Conservation (phyloP, 148 eudicot species). For the Camellia sinensis region DNA sequence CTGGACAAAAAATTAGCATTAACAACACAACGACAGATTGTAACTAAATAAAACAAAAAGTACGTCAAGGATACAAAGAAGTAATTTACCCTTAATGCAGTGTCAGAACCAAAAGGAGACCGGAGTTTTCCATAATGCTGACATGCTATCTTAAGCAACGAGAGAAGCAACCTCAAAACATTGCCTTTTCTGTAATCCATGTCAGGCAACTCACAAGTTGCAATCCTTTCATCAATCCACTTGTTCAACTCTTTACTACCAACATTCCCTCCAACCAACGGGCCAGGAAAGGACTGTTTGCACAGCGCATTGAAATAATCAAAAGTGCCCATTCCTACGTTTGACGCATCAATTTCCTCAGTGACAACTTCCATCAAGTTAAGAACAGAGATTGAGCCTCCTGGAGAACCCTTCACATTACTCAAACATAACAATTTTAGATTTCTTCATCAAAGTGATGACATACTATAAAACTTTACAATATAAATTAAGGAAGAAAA, state of each 20-base stretch:
- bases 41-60: background rate
- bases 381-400: constrained; percentile 48
- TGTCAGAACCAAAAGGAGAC: constrained; percentile 61
- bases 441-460: background rate
- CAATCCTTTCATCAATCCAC: constrained; percentile 69
- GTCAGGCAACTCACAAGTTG: constrained; percentile 26
- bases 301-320: constrained; percentile 49
- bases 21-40: background rate
- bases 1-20: background rate
- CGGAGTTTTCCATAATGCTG: constrained; percentile 88
- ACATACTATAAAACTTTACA: background rate
- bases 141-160: constrained; percentile 70
- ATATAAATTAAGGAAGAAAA: background rate
- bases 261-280: constrained; percentile 60
- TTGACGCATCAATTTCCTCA: constrained; percentile 31
- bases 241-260: constrained; percentile 63
- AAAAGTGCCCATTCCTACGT: constrained; percentile 23
- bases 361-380: constrained; percentile 49
- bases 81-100: constrained; percentile 48
- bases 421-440: constrained; percentile 17
- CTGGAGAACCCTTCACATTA: constrained; percentile 53
- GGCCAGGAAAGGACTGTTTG: constrained; percentile 54
- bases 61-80: background rate
- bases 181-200: constrained; percentile 42
- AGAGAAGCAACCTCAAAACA: constrained; percentile 62